Conservation (phyloP, 768 basidiomycete genomes). For the Chlorophyllum brunneum region DNA sequence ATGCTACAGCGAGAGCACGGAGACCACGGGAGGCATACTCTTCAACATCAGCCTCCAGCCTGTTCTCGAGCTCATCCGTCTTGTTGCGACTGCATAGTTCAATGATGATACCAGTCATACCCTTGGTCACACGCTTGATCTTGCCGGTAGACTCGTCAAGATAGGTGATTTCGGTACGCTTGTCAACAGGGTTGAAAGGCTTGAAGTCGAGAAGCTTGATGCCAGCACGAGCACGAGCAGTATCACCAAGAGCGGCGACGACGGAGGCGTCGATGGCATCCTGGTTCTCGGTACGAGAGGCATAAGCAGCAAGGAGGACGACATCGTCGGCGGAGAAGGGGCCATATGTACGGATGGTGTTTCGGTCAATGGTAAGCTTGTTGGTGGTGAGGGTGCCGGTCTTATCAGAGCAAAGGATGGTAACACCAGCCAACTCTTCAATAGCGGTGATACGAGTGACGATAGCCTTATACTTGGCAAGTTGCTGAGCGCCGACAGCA, state of each 20-base stretch:
- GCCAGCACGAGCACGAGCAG: conserved; percentile 73
- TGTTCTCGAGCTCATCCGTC: conserved; percentile 86
- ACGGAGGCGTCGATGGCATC: conserved; percentile 95
- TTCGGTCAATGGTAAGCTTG: conserved; percentile 96
- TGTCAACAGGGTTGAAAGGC: conserved; percentile 99
- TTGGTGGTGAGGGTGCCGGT: conserved; percentile 98
- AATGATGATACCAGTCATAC: conserved; percentile 98
- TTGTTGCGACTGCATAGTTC: conserved; percentile 97
- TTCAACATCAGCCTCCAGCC: conserved; percentile 91
- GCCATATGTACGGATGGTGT: conserved; percentile 88
- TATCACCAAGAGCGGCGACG: conserved; percentile 72
- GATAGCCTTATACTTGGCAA: conserved; percentile 99
- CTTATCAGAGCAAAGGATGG: conserved; percentile 98
- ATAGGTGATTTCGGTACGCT: conserved; percentile 98
- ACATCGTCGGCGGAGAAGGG: conserved; percentile 86
- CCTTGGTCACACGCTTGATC: conserved; percentile 98
- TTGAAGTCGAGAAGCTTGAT: conserved; percentile 98
- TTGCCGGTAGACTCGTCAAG: conserved; percentile 88
- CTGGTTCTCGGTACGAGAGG: conserved; percentile 98
- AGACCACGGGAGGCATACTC: conserved; percentile 96
- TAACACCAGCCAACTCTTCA: conserved; percentile 97
- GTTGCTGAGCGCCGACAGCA: conserved; percentile 97
- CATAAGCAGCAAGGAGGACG: conserved; percentile 91
- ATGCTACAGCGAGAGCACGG: conserved; percentile 94
- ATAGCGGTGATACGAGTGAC: conserved; percentile 99